These are phyloP conservation scores for Tricladium varicosporioides DNA, from an alignment of 2,329 filamentous ascomycete genomes.

Conservation along the genomic window DNA sequence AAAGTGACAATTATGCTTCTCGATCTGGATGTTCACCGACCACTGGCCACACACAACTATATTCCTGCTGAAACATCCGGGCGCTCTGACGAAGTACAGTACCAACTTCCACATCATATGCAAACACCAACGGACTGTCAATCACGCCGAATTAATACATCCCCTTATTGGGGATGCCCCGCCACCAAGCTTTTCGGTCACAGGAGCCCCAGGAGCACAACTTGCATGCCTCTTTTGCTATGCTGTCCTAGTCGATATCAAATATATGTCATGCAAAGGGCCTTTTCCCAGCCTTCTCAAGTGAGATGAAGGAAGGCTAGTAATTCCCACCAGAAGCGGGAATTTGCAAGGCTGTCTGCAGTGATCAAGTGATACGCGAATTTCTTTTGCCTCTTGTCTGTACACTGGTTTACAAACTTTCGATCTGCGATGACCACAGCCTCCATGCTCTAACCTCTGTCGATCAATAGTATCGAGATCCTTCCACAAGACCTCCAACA, in stretches of 20 bases:
- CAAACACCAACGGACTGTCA: constrained; percentile 3
- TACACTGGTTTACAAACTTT: no score
- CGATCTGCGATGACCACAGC: neutral
- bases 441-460: neutral
- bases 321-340: neutral
- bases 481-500: no score
- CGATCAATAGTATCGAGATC: no score
- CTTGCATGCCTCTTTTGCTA: neutral
- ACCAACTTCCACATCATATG: constrained; percentile 1
- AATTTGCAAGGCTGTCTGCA: constrained; percentile 5
- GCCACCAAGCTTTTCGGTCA: no score
- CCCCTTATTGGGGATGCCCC: neutral
- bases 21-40: constrained; percentile 19
- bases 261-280: constrained; percentile 8
- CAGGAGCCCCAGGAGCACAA: neutral
- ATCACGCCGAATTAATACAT: neutral
- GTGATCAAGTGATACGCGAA: constrained; percentile 4
- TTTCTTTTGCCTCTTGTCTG: neutral
- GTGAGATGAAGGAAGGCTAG: constrained; percentile 4
- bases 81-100: neutral
- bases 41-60: constrained; percentile 6
- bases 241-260: constrained; percentile 4
- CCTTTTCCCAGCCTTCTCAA: constrained; percentile 8
- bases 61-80: constrained; percentile 8
- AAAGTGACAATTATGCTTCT: constrained; percentile 16